Conservation (phyloP, 106 monocot species). For the Phalaenopsis equestris region DNA sequence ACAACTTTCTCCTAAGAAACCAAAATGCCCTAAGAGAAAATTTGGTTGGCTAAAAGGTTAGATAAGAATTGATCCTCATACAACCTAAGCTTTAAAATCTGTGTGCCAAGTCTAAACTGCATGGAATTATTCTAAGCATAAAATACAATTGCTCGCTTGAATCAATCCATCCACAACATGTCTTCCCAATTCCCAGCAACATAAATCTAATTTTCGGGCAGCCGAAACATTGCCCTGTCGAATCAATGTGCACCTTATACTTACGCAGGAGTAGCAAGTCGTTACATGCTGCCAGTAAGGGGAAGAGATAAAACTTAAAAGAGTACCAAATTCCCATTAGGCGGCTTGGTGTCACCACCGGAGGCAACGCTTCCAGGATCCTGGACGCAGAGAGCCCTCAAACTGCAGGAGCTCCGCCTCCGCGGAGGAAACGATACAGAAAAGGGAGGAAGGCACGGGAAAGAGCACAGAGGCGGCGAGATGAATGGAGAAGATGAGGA, state of each 20-base stretch:
- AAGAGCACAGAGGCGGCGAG: constrained; percentile 1
- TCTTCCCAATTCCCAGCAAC: background rate
- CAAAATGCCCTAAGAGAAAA: background rate
- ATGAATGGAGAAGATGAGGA: background rate
- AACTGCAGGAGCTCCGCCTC: constrained; percentile 7
- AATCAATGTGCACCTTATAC: background rate
- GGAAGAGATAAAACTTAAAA: background rate
- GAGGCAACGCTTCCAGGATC: constrained; percentile 16
- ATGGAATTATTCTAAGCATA: background rate
- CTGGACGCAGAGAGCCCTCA: constrained; percentile 9
- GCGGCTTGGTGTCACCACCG: constrained; percentile 24
- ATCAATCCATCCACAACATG: background rate
- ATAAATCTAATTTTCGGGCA: background rate
- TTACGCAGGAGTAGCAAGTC: background rate
- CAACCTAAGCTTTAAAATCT: background rate
- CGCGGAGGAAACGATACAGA: constrained; percentile 13
- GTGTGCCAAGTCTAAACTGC: background rate
- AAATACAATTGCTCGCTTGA: background rate
- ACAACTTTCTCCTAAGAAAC: background rate
- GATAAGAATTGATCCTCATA: background rate
- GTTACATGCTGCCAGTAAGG: background rate
- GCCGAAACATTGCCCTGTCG: background rate
- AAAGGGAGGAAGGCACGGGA: background rate
- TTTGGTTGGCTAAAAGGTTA: background rate
- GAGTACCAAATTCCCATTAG: constrained; percentile 27